These are phyloP conservation scores for Piromyces finnis DNA, from an alignment of 192 early-diverging fungal genomes.

Conservation along the genomic window DNA sequence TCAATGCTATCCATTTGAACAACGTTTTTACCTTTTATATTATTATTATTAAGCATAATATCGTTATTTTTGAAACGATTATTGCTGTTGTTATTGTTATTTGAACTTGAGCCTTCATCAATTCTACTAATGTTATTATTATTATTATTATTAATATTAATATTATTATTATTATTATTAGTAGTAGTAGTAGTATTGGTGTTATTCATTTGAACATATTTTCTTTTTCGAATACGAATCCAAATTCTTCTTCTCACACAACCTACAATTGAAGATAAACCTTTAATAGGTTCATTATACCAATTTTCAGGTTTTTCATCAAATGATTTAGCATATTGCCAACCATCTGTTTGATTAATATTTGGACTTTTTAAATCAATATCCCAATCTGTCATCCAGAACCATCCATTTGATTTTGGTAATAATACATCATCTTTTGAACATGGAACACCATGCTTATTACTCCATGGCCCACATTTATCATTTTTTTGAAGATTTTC, in stretches of 20 bases:
- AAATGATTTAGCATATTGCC: conserved; percentile 50
- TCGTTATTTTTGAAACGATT: too few relatives aligned
- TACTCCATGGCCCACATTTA: conserved; percentile 39
- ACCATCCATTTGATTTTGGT: conserved; percentile 39
- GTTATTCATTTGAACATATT: neutral
- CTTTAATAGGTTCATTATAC: conserved; percentile 6
- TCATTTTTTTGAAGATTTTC: conserved; percentile 24
- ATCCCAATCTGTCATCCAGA: conserved; percentile 69
- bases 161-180: neutral
- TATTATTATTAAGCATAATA: too few relatives aligned
- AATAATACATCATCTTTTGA: conserved; percentile 28
- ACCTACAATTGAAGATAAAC: conserved; percentile 19
- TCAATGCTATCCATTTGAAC: neutral
- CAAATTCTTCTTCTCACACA: conserved; percentile 54
- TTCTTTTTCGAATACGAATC: conserved; percentile 59
- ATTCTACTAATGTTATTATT: neutral
- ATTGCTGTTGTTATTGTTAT: too few relatives aligned
- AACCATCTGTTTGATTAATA: conserved; percentile 41
- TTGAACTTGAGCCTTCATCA: too few relatives aligned
- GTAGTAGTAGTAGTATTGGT: neutral
- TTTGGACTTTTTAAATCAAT: conserved; percentile 39
- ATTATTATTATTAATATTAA: neutral
- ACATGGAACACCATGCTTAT: conserved; percentile 21
- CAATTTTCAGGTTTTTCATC: conserved; percentile 10
- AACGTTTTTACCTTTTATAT: neutral